These are phyloP conservation scores for Teunomyces funiuensis DNA, from an alignment of 805 yeast species.

Conservation along the genomic window DNA sequence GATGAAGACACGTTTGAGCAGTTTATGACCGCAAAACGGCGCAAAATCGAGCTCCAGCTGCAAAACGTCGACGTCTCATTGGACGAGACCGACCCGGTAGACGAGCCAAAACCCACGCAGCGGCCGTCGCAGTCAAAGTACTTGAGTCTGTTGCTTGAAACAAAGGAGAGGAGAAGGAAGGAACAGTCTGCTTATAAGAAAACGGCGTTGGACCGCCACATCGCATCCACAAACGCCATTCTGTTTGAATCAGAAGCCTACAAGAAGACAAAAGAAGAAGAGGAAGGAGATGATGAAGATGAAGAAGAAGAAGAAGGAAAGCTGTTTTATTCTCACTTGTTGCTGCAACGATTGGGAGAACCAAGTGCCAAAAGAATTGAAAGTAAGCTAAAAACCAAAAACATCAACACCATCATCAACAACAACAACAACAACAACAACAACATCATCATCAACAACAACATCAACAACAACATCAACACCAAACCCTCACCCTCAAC, in stretches of 20 bases:
- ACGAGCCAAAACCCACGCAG: background rate
- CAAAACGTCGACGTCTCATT: too few relatives aligned
- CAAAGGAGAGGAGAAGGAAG: conserved; percentile 44
- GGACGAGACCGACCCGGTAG: too few relatives aligned
- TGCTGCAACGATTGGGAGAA: background rate
- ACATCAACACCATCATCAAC: background rate
- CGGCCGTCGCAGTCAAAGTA: conserved; percentile 14
- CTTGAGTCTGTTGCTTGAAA: conserved; percentile 41
- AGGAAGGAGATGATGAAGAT: conserved; percentile 13
- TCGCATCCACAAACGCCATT: conserved; percentile 29
- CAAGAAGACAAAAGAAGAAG: conserved; percentile 23
- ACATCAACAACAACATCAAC: too few relatives aligned
- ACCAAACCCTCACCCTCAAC: too few relatives aligned
- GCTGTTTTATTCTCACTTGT: background rate
- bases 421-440: background rate
- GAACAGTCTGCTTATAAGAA: conserved; percentile 45
- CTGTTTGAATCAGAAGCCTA: conserved; percentile 44
- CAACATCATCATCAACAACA: too few relatives aligned
- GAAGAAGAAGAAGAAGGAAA: too few relatives aligned
- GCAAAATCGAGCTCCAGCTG: background rate
- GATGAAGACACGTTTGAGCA: background rate
- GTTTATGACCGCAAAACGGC: background rate
- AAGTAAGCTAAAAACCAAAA: background rate
- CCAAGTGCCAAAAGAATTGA: background rate
- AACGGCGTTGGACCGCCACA: conserved; percentile 31